Conservation (phyloP, 2,329 filamentous ascomycete species). For the Epichloe sibirici region DNA sequence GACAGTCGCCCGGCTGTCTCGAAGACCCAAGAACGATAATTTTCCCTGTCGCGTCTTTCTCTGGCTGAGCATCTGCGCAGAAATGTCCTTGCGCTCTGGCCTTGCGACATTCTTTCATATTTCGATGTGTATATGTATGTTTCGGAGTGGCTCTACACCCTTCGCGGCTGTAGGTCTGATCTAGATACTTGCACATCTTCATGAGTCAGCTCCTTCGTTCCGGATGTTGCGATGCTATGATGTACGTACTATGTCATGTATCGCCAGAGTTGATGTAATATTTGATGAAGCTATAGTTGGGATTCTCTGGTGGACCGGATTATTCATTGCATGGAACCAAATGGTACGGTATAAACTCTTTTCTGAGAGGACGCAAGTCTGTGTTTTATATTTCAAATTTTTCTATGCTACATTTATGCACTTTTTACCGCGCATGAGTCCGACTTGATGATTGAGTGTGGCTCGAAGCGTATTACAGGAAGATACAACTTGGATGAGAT, state of each 20-base stretch:
- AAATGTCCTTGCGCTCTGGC: not conserved
- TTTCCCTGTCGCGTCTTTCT: not conserved
- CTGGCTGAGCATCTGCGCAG: not conserved
- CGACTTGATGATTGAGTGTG: too few relatives aligned
- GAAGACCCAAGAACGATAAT: slow-evolving; percentile 13
- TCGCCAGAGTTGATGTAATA: not conserved
- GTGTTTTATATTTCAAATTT: too few relatives aligned
- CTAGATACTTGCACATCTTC: not conserved
- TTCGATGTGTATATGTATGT: not conserved
- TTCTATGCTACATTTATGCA: too few relatives aligned
- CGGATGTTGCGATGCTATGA: not conserved
- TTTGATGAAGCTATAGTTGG: not conserved
- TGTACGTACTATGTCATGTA: not conserved
- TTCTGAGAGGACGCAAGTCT: too few relatives aligned
- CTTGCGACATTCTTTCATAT: not conserved
- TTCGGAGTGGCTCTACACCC: not conserved
- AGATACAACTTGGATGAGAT: too few relatives aligned
- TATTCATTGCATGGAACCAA: too few relatives aligned
- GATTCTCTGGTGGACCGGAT: too few relatives aligned
- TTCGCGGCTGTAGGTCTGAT: not conserved
- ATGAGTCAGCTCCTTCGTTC: not conserved
- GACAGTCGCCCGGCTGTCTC: slow-evolving; percentile 10
- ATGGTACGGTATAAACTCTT: too few relatives aligned
- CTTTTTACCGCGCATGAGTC: too few relatives aligned
- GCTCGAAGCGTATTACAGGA: too few relatives aligned